Conservation (phyloP, 2,329 filamentous ascomycete genomes). For the Paracamarosporium sp. region DNA sequence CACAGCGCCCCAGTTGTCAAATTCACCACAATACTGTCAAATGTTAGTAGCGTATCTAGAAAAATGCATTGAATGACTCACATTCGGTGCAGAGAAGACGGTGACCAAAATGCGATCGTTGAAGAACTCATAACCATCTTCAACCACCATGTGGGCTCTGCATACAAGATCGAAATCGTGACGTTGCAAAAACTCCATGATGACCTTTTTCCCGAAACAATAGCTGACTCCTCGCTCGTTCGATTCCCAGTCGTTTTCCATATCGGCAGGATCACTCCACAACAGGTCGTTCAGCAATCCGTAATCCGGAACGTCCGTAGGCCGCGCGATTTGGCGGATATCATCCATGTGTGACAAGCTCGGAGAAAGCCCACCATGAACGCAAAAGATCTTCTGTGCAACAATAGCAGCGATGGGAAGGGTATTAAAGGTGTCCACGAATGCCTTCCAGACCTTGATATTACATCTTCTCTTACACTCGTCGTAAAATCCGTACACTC, state of each 20-base stretch:
- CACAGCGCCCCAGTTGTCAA: slow-evolving; percentile 98
- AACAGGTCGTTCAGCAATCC: slow-evolving; percentile 92
- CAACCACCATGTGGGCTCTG: slow-evolving; percentile 98
- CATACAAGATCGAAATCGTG: slow-evolving; percentile 98
- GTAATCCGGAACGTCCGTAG: slow-evolving; percentile 97
- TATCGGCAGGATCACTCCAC: slow-evolving; percentile 97
- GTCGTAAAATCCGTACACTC: slow-evolving; percentile 97
- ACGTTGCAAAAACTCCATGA: slow-evolving; percentile 90
- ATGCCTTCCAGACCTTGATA: slow-evolving; percentile 98
- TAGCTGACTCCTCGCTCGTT: slow-evolving; percentile 98
- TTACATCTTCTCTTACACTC: slow-evolving; percentile 97
- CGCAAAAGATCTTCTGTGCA: slow-evolving; percentile 96
- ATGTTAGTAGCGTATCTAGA: slow-evolving; percentile 16
- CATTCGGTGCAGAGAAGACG: slow-evolving; percentile 96
- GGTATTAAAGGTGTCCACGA: slow-evolving; percentile 95
- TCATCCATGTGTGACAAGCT: slow-evolving; percentile 97
- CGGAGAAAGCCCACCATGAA: slow-evolving; percentile 92
- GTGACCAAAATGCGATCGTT: slow-evolving; percentile 94
- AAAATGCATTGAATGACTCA: slow-evolving; percentile 60
- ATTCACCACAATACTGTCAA: slow-evolving; percentile 90
- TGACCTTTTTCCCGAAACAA: slow-evolving; percentile 98
- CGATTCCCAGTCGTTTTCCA: slow-evolving; percentile 97
- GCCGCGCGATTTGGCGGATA: slow-evolving; percentile 92
- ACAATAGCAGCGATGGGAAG: slow-evolving; percentile 96
- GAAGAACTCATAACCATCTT: slow-evolving; percentile 99